Evolutionary conservation across 768 basidiomycete species (phyloP).

Genomic region (Auricularia auricula-judae): DNA sequence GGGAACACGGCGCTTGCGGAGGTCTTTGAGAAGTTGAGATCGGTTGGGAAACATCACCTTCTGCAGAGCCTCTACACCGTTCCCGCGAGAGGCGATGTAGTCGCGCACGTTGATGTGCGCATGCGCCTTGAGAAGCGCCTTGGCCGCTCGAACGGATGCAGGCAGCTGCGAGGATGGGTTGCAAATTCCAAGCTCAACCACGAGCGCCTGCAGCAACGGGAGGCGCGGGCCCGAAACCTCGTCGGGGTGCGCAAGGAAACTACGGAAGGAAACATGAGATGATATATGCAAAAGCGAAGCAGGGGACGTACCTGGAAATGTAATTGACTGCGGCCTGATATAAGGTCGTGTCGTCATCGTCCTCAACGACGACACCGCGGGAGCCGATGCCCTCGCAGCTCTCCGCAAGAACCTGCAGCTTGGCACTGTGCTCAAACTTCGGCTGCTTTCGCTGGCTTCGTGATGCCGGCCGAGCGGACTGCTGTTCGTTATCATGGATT

Average conservation of each 20-base stretch:
- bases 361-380: conserved; percentile 3
- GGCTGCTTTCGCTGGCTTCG: neutral
- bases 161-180: conserved; percentile 36
- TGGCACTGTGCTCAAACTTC: neutral
- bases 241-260: conserved; percentile 43
- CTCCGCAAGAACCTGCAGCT: neutral
- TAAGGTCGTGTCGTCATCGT: conserved; percentile 3
- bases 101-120: conserved; percentile 66
- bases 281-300: neutral
- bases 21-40: conserved; percentile 48
- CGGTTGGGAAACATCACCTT: conserved; percentile 51
- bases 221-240: conserved; percentile 37
- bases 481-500: neutral
- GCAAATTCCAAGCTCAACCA: conserved; percentile 55
- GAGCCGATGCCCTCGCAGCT: conserved; percentile 1
- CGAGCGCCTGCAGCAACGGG: conserved; percentile 57
- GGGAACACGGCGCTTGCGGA: conserved; percentile 22
- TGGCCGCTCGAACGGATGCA: conserved; percentile 52
- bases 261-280: conserved; percentile 13
- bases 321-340: conserved; percentile 51
- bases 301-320: conserved; percentile 45
- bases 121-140: conserved; percentile 48
- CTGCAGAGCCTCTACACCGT: conserved; percentile 52
- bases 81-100: conserved; percentile 53
- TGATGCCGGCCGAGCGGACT: too few relatives aligned